A percentile compares a stretch with the other conserved stretches of the same genome.
Conservation (phyloP, 164 flowering plant species). For the Sedum album region DNA sequence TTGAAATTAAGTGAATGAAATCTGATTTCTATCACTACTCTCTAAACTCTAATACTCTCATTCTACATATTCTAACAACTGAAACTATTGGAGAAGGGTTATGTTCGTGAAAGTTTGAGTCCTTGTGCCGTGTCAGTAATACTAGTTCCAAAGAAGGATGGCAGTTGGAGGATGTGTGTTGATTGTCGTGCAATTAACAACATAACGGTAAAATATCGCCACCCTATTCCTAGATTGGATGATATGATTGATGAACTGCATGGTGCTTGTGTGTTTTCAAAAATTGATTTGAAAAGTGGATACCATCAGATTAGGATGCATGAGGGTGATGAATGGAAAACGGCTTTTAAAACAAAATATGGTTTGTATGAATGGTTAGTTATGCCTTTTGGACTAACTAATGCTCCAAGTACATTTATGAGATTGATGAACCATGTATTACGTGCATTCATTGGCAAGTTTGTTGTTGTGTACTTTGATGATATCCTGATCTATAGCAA, state of each 20-base stretch:
- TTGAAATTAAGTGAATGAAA: too few relatives aligned
- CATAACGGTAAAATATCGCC: not conserved
- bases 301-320: not conserved
- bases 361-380: conserved; percentile 4
- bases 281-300: not conserved
- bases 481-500: too few relatives aligned
- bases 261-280: not conserved
- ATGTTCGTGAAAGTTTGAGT: not conserved
- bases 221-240: not conserved
- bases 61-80: too few relatives aligned
- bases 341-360: not conserved
- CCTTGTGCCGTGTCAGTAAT: not conserved
- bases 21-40: too few relatives aligned
- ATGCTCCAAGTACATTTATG: not conserved
- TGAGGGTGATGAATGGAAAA: not conserved
- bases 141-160: too few relatives aligned
- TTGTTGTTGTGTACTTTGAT: not conserved
- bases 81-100: not conserved
- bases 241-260: not conserved
- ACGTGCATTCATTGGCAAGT: not conserved
- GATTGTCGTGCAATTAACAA: not conserved
- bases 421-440: not conserved
- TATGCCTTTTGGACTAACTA: not conserved
- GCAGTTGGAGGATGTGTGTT: conserved; percentile 4
- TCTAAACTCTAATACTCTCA: too few relatives aligned